Evolutionary conservation across 257 asterid species (phyloP).

Genomic region (Fraxinus cuspidata): DNA sequence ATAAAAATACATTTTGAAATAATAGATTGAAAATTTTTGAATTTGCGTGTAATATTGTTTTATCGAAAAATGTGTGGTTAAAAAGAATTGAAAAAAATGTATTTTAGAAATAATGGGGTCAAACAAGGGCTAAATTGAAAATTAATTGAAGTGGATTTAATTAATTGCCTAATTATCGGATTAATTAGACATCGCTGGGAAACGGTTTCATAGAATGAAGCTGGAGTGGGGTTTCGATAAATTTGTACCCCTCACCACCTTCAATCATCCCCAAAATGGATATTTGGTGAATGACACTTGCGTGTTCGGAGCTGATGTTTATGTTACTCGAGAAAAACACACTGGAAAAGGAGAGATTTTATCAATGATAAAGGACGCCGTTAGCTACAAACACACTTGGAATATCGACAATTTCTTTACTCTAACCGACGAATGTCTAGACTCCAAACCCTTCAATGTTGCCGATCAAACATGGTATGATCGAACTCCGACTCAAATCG

Average conservation of each 20-base stretch:
- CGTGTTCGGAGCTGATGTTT: constrained; percentile 69
- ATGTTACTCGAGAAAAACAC: constrained; percentile 43
- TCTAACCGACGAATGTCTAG: constrained; percentile 32
- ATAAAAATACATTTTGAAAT: no score
- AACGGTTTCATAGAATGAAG: constrained; percentile 57
- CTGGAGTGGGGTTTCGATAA: constrained; percentile 57
- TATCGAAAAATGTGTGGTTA: no score
- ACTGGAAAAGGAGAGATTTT: constrained; percentile 51
- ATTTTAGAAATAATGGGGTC: no score
- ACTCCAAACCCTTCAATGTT: constrained; percentile 51
- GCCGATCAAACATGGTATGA: constrained; percentile 53
- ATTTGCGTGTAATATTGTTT: no score
- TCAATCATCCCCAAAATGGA: constrained; percentile 56
- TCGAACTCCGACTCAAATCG: not conserved
- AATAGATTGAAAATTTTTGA: no score
- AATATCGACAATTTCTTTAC: constrained; percentile 35
- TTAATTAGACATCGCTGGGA: constrained; percentile 37
- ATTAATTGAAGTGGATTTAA: not conserved
- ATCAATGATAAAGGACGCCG: constrained; percentile 58
- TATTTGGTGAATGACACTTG: constrained; percentile 55
- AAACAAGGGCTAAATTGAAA: not conserved
- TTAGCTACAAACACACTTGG: constrained; percentile 45
- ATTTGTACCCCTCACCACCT: constrained; percentile 46
- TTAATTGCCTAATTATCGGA: not conserved
- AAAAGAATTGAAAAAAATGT: no score